Conservation (phyloP, 2,329 filamentous ascomycete genomes). For the Penicillium janthinellum region DNA sequence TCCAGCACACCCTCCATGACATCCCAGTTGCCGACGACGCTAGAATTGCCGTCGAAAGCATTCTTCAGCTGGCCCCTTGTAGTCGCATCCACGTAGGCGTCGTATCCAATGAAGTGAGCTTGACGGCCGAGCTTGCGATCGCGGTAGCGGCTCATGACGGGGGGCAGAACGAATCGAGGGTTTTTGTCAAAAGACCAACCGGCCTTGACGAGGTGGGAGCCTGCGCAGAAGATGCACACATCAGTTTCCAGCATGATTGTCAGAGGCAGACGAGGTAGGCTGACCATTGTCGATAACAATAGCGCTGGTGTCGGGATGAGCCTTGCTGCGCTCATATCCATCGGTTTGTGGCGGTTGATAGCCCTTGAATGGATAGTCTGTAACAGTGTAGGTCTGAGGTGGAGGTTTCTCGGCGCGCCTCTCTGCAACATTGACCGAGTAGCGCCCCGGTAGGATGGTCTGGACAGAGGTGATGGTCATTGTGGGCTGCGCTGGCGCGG, state of each 20-base stretch:
- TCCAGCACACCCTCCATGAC: constrained; percentile 93
- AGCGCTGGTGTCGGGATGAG: constrained; percentile 63
- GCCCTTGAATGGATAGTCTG: constrained; percentile 64
- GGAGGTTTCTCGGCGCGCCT: constrained; percentile 56
- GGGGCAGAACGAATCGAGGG: constrained; percentile 79
- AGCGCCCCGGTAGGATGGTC: constrained; percentile 40
- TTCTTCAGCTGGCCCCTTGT: constrained; percentile 87
- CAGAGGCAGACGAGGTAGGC: not conserved
- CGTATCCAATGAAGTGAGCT: constrained; percentile 86
- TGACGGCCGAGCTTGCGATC: constrained; percentile 92
- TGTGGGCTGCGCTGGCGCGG: constrained; percentile 26
- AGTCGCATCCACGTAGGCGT: constrained; percentile 93
- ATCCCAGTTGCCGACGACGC: constrained; percentile 96
- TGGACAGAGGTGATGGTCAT: constrained; percentile 50
- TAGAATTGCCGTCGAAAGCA: constrained; percentile 86
- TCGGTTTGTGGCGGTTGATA: constrained; percentile 62
- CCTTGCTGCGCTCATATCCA: constrained; percentile 69
- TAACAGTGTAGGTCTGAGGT: constrained; percentile 56
- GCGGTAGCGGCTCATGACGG: constrained; percentile 91
- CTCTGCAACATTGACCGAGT: constrained; percentile 46
- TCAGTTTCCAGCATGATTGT: not conserved
- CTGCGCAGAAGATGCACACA: constrained; percentile 50
- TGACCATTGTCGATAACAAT: constrained; percentile 98
- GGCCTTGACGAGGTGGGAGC: constrained; percentile 83
- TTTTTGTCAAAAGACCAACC: constrained; percentile 90